Percentiles rank a stretch among this genome's conserved stretches.
phyloP scores from a whole-genome alignment of 768 basidiomycete species.

The Cantharellus anzutake region DNA sequence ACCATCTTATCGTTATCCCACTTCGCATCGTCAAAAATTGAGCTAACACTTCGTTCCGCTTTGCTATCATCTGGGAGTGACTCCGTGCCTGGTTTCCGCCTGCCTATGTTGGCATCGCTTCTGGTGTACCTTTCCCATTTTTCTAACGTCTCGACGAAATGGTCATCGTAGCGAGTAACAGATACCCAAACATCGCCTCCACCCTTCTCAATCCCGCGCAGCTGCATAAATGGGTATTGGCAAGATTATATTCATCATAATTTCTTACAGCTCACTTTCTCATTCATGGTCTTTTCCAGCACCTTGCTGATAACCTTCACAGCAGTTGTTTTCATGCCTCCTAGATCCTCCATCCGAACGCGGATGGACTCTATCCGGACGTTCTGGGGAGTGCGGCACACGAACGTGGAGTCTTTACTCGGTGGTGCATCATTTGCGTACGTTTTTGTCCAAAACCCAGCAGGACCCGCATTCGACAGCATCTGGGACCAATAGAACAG shows the following conservation, averaged over 20 bases:
- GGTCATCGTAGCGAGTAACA: constrained; percentile 64
- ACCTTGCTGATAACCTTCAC: constrained; percentile 38
- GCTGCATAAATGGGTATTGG: neutral
- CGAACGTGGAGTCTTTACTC: neutral
- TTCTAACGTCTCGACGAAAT: constrained; percentile 42
- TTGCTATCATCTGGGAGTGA: constrained; percentile 6
- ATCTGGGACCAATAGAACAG: constrained; percentile 59
- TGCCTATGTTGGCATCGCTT: constrained; percentile 20
- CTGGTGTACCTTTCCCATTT: constrained; percentile 39
- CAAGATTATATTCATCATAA: neutral
- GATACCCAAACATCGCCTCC: constrained; percentile 44
- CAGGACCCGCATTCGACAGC: constrained; percentile 36
- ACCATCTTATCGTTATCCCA: constrained; percentile 76
- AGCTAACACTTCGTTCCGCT: constrained; percentile 19
- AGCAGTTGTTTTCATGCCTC: constrained; percentile 30
- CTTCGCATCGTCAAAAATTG: constrained; percentile 30
- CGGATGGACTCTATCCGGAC: constrained; percentile 38
- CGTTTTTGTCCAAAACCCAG: constrained; percentile 26
- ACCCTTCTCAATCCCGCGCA: constrained; percentile 12
- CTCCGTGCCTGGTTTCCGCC: constrained; percentile 11
- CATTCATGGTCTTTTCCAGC: constrained; percentile 27
- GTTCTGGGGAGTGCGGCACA: constrained; percentile 14
- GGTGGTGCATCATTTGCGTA: constrained; percentile 3
- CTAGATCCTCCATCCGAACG: constrained; percentile 39
- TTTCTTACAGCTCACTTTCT: constrained; percentile 7